Conservation (phyloP, 1,284 basidiomycete genomes). For the Athelia sp. region DNA sequence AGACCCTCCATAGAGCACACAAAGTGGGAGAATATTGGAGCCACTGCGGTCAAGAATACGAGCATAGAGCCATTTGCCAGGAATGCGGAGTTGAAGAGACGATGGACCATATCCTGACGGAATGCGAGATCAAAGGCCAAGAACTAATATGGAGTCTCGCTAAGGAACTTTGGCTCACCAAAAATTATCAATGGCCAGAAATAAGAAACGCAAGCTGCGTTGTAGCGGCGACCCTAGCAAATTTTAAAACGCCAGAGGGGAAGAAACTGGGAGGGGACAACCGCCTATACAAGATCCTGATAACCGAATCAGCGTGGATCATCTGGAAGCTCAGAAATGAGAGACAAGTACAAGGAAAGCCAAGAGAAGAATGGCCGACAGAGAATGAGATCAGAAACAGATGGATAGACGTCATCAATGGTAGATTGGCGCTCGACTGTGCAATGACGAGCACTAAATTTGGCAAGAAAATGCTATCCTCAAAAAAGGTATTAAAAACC, state of each 20-base stretch:
- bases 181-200: background rate
- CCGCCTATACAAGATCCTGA: constrained; percentile 15
- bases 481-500: constrained; percentile 5
- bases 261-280: background rate
- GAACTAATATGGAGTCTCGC: background rate
- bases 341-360: constrained; percentile 12
- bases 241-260: background rate
- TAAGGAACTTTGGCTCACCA: background rate
- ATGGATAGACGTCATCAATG: constrained; percentile 5
- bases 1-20: constrained; percentile 3
- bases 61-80: background rate
- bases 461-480: constrained; percentile 2
- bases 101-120: background rate
- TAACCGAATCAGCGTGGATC: constrained; percentile 16
- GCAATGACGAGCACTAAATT: constrained; percentile 7
- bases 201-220: background rate
- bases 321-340: constrained; percentile 23
- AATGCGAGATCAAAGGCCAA: background rate
- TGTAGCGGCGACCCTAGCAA: background rate
- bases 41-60: too few species aligned
- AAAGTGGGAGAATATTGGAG: too few species aligned
- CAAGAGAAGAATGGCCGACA: background rate
- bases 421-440: constrained; percentile 4
- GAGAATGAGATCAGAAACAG: constrained; percentile 3
- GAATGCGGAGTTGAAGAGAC: background rate